phyloP scores from a whole-genome alignment of 1,284 basidiomycete species.

The Gomphus bonarii region DNA sequence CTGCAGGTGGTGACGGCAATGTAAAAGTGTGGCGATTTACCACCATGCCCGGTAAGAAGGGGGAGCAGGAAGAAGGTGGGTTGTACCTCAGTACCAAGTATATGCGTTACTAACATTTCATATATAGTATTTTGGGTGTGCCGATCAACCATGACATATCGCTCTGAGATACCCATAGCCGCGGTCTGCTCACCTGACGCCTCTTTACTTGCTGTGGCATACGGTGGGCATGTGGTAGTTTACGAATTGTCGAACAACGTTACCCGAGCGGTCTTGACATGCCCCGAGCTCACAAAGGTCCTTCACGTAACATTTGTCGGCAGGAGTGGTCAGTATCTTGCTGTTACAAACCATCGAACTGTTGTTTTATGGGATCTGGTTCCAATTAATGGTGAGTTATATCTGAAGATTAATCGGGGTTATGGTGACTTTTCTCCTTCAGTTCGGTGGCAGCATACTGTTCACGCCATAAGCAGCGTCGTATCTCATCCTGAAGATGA shows the following conservation, averaged over 20 bases:
- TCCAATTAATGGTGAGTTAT: constrained; percentile 44
- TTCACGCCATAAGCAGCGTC: constrained; percentile 31
- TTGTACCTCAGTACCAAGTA: constrained; percentile 4
- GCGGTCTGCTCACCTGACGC: constrained; percentile 80
- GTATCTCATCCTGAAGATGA: constrained; percentile 47
- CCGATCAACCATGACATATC: constrained; percentile 63
- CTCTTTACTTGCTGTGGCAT: constrained; percentile 73
- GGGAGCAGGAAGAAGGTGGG: constrained; percentile 36
- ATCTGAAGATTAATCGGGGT: background rate
- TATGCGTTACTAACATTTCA: background rate
- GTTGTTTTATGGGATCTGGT: constrained; percentile 78
- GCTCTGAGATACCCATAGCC: constrained; percentile 53
- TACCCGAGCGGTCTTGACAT: constrained; percentile 55
- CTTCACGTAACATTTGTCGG: constrained; percentile 50
- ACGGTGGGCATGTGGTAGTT: constrained; percentile 61
- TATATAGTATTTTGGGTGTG: constrained; percentile 66
- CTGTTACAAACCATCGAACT: constrained; percentile 39
- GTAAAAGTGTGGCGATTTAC: constrained; percentile 67
- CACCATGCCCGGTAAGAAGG: constrained; percentile 31
- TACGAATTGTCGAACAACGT: constrained; percentile 67
- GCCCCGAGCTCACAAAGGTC: constrained; percentile 38
- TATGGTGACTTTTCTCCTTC: background rate
- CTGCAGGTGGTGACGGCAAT: constrained; percentile 57
- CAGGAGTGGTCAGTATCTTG: constrained; percentile 49
- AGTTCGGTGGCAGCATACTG: constrained; percentile 53